These are phyloP conservation scores for Cyphellophora attinorum DNA, from an alignment of 2,329 filamentous ascomycete genomes.

Conservation along the genomic window DNA sequence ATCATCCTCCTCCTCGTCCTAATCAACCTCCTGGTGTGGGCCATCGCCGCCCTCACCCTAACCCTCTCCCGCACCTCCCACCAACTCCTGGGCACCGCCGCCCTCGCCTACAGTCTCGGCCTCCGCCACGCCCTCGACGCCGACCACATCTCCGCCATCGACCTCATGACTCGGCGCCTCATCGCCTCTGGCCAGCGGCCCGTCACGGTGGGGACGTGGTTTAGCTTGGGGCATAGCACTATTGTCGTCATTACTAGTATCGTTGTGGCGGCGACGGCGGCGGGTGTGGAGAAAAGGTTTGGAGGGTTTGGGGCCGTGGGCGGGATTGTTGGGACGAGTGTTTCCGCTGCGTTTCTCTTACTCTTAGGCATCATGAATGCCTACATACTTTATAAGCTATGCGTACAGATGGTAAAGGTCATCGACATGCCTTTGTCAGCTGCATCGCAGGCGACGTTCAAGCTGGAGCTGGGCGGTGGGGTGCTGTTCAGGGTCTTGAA, in stretches of 20 bases:
- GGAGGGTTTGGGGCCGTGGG: slow-evolving; percentile 71
- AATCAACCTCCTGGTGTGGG: slow-evolving; percentile 50
- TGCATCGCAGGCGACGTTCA: slow-evolving; percentile 45
- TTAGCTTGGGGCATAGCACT: slow-evolving; percentile 87
- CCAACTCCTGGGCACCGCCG: slow-evolving; percentile 65
- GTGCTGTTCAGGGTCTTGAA: slow-evolving; percentile 64
- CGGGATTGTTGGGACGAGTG: slow-evolving; percentile 78
- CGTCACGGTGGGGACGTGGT: slow-evolving; percentile 88
- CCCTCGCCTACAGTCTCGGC: slow-evolving; percentile 79
- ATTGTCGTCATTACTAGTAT: slow-evolving; percentile 86
- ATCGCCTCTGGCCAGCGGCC: slow-evolving; percentile 77
- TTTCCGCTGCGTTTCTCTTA: slow-evolving; percentile 75
- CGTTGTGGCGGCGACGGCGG: slow-evolving; percentile 82
- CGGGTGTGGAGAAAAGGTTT: slow-evolving; percentile 71
- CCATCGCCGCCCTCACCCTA: slow-evolving; percentile 44
- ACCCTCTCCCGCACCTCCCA: slow-evolving; percentile 23
- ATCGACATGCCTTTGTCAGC: slow-evolving; percentile 39
- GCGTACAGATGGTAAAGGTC: slow-evolving; percentile 57
- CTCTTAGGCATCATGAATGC: slow-evolving; percentile 73
- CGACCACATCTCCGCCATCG: slow-evolving; percentile 89
- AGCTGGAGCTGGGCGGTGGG: slow-evolving; percentile 68
- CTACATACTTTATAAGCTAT: slow-evolving; percentile 72
- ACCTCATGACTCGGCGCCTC: slow-evolving; percentile 84
- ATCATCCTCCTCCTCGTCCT: slow-evolving; percentile 46
- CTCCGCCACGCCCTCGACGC: slow-evolving; percentile 93